These are phyloP conservation scores for Protomyces inouyei DNA, from an alignment of 1,139 yeast species.

Conservation along the genomic window DNA sequence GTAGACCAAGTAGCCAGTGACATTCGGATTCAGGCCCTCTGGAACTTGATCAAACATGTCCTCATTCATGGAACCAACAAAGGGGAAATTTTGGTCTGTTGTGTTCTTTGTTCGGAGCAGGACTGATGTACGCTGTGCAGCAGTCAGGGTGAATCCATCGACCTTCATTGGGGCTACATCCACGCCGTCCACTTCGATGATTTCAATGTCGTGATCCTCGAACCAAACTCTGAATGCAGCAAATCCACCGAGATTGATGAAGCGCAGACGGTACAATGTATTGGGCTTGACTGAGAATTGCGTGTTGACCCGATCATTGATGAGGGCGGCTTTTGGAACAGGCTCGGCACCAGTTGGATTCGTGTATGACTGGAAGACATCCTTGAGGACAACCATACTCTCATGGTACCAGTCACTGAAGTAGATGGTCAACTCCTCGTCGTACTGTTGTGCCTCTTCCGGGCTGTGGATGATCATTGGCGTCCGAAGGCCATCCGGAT, in stretches of 20 bases:
- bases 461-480: slow-evolving; percentile 62
- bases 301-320: slow-evolving; percentile 68
- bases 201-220: slow-evolving; percentile 75
- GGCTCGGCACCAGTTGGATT: slow-evolving; percentile 99
- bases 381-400: slow-evolving; percentile 46
- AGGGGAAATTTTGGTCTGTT: slow-evolving; percentile 61
- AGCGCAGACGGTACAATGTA: slow-evolving; percentile 71
- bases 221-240: slow-evolving; percentile 78
- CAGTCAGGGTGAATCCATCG: slow-evolving; percentile 44
- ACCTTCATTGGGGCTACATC: slow-evolving; percentile 23
- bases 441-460: slow-evolving; percentile 55
- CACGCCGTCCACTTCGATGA: slow-evolving; percentile 52
- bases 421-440: slow-evolving; percentile 50
- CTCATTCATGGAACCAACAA: slow-evolving; percentile 70
- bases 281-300: slow-evolving; percentile 71
- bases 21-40: slow-evolving; percentile 55
- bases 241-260: slow-evolving; percentile 80
- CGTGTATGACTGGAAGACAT: slow-evolving; percentile 56
- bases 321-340: slow-evolving; percentile 50
- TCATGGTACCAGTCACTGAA: slow-evolving; percentile 79
- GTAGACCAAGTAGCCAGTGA: slow-evolving; percentile 69
- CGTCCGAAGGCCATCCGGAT: slow-evolving; percentile 89
- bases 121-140: slow-evolving; percentile 75
- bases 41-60: slow-evolving; percentile 76
- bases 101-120: slow-evolving; percentile 63